Conservation (phyloP, 495 filamentous ascomycete genomes). For the Aspergillus homomorphus region DNA sequence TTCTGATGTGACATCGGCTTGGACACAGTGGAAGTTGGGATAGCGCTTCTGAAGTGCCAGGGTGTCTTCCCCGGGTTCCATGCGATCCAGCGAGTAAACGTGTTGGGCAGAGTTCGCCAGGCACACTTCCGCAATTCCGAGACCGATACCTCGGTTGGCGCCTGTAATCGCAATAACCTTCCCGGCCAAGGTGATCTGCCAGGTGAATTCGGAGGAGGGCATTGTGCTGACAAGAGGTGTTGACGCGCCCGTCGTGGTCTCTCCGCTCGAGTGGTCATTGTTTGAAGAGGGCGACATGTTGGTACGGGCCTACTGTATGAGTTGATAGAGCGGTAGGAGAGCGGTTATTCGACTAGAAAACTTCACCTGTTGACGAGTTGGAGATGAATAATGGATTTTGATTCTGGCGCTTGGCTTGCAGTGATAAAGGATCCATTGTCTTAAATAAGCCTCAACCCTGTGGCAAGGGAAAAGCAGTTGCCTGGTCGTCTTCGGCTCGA, state of each 20-base stretch:
- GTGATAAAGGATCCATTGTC: not conserved
- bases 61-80: constrained; percentile 42
- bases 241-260: constrained; percentile 8
- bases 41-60: constrained; percentile 28
- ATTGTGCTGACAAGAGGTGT: constrained; percentile 23
- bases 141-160: constrained; percentile 38
- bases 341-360: too few species aligned
- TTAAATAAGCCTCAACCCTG: not conserved
- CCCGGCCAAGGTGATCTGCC: constrained; percentile 28
- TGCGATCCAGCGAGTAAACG: constrained; percentile 42
- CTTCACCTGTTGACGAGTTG: too few species aligned
- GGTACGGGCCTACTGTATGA: not conserved
- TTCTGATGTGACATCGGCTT: constrained; percentile 41
- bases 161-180: constrained; percentile 38
- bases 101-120: constrained; percentile 36
- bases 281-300: not conserved
- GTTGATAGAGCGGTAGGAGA: too few species aligned
- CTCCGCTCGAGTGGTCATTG: constrained; percentile 14
- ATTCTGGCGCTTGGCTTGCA: too few species aligned
- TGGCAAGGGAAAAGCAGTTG: too few species aligned
- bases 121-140: constrained; percentile 40
- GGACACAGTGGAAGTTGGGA: constrained; percentile 36
- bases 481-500: constrained; percentile 9
- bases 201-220: constrained; percentile 23
- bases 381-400: too few species aligned